phyloP scores from a whole-genome alignment of 345 rosid species.

The Rhodomyrtus tomentosa region DNA sequence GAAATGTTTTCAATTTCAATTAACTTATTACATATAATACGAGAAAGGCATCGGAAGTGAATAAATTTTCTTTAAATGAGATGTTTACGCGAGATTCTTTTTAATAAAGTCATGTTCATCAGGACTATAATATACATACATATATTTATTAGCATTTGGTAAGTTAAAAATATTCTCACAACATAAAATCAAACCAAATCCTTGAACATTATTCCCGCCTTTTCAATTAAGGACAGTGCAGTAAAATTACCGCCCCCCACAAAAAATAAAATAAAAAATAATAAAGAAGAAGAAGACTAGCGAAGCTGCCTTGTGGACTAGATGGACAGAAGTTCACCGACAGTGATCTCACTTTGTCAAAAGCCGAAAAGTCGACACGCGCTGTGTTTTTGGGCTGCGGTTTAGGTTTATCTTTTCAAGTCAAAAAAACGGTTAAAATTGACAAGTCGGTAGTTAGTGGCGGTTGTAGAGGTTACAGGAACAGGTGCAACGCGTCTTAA shows the following conservation, averaged over 20 bases:
- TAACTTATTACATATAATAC: not conserved
- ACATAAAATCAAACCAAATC: not conserved
- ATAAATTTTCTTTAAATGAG: not conserved
- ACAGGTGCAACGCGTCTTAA: not conserved
- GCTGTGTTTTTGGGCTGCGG: not conserved
- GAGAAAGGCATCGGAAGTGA: not conserved
- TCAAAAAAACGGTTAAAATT: not conserved
- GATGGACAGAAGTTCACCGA: not conserved
- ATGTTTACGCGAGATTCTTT: not conserved
- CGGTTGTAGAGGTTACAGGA: not conserved
- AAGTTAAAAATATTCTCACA: not conserved
- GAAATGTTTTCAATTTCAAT: not conserved
- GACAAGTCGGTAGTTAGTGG: not conserved
- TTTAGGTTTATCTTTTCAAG: not conserved
- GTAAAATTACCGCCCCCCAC: too few species aligned
- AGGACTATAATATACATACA: fast-evolving
- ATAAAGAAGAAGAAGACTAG: not conserved
- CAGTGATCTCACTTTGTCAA: not conserved
- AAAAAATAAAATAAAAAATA: too few species aligned
- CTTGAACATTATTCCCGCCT: not conserved
- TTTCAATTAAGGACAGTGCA: not conserved
- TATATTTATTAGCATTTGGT: not conserved
- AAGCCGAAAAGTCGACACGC: not conserved
- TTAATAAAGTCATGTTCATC: not conserved
- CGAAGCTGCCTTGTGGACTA: not conserved